A percentile compares a stretch with the other conserved stretches of the same genome.
Evolutionary conservation across 495 filamentous ascomycete genomes (phyloP).

Genomic region (Neurospora sp.): DNA sequence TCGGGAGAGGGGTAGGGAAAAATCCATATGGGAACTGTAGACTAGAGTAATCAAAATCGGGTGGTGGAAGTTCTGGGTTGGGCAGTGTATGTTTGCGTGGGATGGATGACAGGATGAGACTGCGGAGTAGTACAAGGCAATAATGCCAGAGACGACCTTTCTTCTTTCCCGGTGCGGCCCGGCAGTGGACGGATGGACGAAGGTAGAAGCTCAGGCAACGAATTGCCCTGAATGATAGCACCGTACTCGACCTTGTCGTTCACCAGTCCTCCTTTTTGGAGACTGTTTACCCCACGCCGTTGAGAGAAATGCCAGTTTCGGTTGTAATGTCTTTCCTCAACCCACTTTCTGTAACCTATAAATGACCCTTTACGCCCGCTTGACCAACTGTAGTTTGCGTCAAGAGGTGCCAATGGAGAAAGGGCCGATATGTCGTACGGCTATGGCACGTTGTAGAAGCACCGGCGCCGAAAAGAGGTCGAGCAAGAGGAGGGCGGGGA

Average conservation of each 20-base stretch:
- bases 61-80: slow-evolving; percentile 12
- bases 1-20: slow-evolving; percentile 12
- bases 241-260: neutral
- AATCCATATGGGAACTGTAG: slow-evolving; percentile 8
- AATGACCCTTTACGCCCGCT: neutral
- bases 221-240: neutral
- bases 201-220: neutral
- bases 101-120: slow-evolving; percentile 9
- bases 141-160: slow-evolving; percentile 14
- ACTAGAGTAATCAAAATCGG: slow-evolving; percentile 6
- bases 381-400: neutral
- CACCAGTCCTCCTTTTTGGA: neutral
- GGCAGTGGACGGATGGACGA: neutral
- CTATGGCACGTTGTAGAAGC: neutral
- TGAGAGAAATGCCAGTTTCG: neutral
- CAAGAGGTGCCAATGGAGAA: neutral
- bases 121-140: slow-evolving; percentile 1
- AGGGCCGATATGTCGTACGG: neutral
- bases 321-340: neutral
- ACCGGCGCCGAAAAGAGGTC: neutral
- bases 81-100: slow-evolving; percentile 10
- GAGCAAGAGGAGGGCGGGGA: slow-evolving; percentile 2
- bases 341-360: neutral
- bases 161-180: slow-evolving; percentile 3
- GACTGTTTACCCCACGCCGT: neutral